phyloP scores from a whole-genome alignment of 306 rosid species.

The Vigna hirtella region DNA sequence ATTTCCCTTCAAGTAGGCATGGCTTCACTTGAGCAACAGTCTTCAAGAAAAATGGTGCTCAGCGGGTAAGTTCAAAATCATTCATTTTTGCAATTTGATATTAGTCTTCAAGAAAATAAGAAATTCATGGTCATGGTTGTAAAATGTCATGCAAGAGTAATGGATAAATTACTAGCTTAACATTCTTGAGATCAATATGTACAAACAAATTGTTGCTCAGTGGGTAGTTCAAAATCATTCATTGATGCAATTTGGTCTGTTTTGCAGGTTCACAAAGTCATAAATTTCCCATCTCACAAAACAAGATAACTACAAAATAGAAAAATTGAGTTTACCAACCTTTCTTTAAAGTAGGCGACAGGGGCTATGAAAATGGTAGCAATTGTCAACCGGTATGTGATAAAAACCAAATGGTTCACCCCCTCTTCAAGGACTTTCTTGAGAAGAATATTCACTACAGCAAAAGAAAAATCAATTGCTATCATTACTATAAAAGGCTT shows the following conservation, averaged over 20 bases:
- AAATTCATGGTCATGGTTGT: no score
- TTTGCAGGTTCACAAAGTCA: conserved; percentile 13
- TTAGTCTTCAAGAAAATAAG: no score
- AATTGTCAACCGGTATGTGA: conserved; percentile 75
- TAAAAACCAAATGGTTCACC: conserved; percentile 87
- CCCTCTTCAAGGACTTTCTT: conserved; percentile 85
- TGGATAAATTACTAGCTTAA: conserved; percentile 15
- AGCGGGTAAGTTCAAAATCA: no score
- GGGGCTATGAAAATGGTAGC: conserved; percentile 82
- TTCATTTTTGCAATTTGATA: no score
- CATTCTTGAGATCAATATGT: conserved; percentile 5
- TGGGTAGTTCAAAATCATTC: neutral
- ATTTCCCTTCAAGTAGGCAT: neutral
- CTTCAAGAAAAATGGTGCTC: neutral
- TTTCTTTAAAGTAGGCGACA: conserved; percentile 72
- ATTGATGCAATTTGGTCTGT: conserved; percentile 11
- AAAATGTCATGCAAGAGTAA: conserved; percentile 8
- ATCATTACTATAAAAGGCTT: conserved; percentile 82
- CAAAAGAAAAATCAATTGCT: conserved; percentile 70
- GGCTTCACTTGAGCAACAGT: neutral
- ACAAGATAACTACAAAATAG: conserved; percentile 2
- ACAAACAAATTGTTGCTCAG: conserved; percentile 7
- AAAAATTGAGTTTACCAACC: conserved; percentile 52
- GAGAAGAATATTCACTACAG: conserved; percentile 80
- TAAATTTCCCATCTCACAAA: neutral